phyloP scores from a whole-genome alignment of 257 asterid genomes.

The Plantago elongata region DNA sequence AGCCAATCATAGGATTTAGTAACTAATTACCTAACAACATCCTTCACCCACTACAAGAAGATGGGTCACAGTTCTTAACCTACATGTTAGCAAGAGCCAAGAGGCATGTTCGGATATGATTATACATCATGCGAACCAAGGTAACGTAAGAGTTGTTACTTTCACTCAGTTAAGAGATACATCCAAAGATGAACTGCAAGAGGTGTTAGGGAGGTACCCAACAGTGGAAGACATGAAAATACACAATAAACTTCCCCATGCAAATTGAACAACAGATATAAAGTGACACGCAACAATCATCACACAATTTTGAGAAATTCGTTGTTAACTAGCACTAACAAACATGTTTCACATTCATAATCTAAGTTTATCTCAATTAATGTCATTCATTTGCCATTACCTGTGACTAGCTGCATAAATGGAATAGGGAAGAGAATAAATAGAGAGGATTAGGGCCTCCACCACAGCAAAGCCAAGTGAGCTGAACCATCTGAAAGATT shows the following conservation, averaged over 20 bases:
- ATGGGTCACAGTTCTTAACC: too few species aligned
- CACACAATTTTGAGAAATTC: neutral
- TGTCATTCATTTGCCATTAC: constrained; percentile 29
- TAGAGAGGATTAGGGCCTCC: constrained; percentile 75
- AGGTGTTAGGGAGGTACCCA: neutral
- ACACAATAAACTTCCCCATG: neutral
- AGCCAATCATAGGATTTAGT: too few species aligned
- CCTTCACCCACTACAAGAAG: too few species aligned
- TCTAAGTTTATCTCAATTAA: constrained; percentile 10
- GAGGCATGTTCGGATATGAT: too few species aligned
- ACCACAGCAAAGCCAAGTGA: constrained; percentile 81
- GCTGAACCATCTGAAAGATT: constrained; percentile 91
- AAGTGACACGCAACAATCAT: neutral
- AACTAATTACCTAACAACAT: too few species aligned
- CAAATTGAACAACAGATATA: neutral
- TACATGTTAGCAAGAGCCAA: too few species aligned
- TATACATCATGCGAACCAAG: too few species aligned
- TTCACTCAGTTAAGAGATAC: neutral
- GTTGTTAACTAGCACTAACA: neutral
- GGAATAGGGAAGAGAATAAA: constrained; percentile 89
- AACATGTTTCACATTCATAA: neutral
- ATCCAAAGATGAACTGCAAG: neutral
- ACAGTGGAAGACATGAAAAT: neutral
- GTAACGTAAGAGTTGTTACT: neutral
- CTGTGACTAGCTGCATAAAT: constrained; percentile 87